Evolutionary conservation across 495 filamentous ascomycete genomes (phyloP).

Genomic region (Elasticomyces elasticus): DNA sequence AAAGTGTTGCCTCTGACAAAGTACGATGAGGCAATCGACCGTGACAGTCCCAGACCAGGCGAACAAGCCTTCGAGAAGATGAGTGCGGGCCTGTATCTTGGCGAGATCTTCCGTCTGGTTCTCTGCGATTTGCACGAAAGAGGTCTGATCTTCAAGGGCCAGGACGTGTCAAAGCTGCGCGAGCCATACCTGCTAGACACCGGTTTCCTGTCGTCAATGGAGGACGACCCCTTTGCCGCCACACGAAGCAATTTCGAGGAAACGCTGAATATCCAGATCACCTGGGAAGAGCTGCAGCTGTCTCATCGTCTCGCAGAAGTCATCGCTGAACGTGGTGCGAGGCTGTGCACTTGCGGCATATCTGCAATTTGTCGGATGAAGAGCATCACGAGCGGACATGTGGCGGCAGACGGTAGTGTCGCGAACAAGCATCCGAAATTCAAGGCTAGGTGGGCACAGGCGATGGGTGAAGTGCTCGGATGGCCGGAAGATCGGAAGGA

Average conservation of each 20-base stretch:
- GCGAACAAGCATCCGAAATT: slow-evolving; percentile 16
- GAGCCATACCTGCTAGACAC: slow-evolving; percentile 10
- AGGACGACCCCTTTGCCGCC: slow-evolving; percentile 1
- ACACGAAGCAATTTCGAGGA: background rate
- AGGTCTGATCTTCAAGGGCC: slow-evolving; percentile 11
- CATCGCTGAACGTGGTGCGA: slow-evolving; percentile 4
- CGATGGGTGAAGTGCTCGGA: slow-evolving; percentile 23
- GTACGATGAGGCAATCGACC: slow-evolving; percentile 34
- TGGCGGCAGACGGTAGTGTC: slow-evolving; percentile 12
- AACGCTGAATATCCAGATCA: background rate
- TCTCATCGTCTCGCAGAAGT: background rate
- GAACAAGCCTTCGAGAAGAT: slow-evolving; percentile 44
- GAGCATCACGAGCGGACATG: slow-evolving; percentile 8
- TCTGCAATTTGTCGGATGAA: slow-evolving; percentile 10
- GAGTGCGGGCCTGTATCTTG: slow-evolving; percentile 40
- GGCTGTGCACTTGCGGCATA: slow-evolving; percentile 13
- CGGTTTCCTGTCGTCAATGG: slow-evolving; percentile 7
- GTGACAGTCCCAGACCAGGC: slow-evolving; percentile 34
- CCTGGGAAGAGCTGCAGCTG: slow-evolving; percentile 4
- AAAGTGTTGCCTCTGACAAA: slow-evolving; percentile 8
- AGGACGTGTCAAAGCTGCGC: slow-evolving; percentile 1
- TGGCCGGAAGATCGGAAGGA: slow-evolving; percentile 19
- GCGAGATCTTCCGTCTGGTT: slow-evolving; percentile 38
- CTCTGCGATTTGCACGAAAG: slow-evolving; percentile 29
- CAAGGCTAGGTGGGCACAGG: slow-evolving; percentile 19